A percentile compares a stretch with the other conserved stretches of the same genome.
phyloP scores from a whole-genome alignment of 352 stramenopile genomes.

The Phytophthora sojae region DNA sequence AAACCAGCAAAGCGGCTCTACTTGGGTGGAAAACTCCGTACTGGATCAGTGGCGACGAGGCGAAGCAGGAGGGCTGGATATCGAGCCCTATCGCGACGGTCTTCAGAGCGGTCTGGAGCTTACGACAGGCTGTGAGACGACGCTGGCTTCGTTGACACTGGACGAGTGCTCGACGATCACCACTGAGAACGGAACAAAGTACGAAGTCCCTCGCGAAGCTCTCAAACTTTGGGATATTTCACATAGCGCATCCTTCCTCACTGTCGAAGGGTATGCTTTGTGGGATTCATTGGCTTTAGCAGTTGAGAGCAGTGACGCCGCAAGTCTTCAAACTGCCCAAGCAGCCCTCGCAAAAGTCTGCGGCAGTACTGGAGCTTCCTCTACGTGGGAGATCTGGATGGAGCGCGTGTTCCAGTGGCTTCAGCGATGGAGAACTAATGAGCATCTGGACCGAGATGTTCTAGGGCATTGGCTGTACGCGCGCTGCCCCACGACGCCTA shows the following conservation, averaged over 20 bases:
- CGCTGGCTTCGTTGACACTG: constrained; percentile 18
- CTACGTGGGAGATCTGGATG: constrained; percentile 66
- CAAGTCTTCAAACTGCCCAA: constrained; percentile 20
- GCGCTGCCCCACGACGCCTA: constrained; percentile 51
- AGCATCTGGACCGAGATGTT: constrained; percentile 65
- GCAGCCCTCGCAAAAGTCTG: constrained; percentile 36
- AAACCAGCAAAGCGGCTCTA: constrained; percentile 8
- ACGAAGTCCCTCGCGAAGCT: constrained; percentile 54
- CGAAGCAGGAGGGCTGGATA: constrained; percentile 43
- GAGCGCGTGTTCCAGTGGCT: constrained; percentile 66
- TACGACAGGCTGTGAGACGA: constrained; percentile 41
- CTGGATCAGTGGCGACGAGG: constrained; percentile 77
- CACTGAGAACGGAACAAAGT: constrained; percentile 42
- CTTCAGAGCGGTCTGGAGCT: constrained; percentile 63
- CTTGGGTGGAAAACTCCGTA: constrained; percentile 56
- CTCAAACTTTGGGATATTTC: constrained; percentile 54
- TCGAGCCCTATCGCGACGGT: constrained; percentile 68
- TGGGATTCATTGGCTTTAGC: constrained; percentile 49
- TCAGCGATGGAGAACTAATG: constrained; percentile 52
- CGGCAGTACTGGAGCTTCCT: constrained; percentile 24
- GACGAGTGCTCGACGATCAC: constrained; percentile 40
- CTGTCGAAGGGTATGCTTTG: constrained; percentile 40
- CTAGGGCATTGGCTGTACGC: constrained; percentile 73
- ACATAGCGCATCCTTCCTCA: constrained; percentile 54
- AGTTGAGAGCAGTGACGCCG: constrained; percentile 22